Evolutionary conservation across 306 rosid genomes (phyloP).

Genomic region (Neltuma alba): DNA sequence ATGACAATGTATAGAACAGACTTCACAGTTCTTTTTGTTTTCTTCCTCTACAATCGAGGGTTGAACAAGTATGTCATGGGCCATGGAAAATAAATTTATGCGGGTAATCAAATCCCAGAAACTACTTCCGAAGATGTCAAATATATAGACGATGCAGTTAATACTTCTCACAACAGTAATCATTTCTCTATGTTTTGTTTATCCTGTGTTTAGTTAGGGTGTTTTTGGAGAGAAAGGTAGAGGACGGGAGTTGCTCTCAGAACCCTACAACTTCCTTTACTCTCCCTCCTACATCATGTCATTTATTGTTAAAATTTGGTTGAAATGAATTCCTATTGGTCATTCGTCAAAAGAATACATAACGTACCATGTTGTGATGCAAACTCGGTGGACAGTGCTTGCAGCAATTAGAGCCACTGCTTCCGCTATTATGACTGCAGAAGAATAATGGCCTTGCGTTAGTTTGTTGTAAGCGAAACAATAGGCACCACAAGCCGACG

Average conservation of each 20-base stretch:
- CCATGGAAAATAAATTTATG: background rate
- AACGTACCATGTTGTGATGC: conserved; percentile 70
- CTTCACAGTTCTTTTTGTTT: background rate
- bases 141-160: background rate
- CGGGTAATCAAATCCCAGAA: conserved; percentile 5
- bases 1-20: background rate
- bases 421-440: conserved; percentile 67
- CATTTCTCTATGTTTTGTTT: background rate
- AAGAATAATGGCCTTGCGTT: background rate
- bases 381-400: conserved; percentile 73
- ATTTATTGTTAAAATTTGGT: background rate
- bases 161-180: background rate
- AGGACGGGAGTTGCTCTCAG: background rate
- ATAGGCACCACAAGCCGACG: background rate
- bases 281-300: background rate
- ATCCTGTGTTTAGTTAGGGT: background rate
- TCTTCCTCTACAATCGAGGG: background rate
- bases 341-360: background rate
- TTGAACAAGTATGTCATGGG: background rate
- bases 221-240: background rate
- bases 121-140: background rate
- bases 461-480: background rate
- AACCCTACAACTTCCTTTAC: background rate
- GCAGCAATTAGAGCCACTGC: conserved; percentile 75
- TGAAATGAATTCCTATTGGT: background rate